A percentile compares a stretch with the other conserved stretches of the same genome.
phyloP scores from a whole-genome alignment of 1,284 basidiomycete species.

The Albatrellus sp. region DNA sequence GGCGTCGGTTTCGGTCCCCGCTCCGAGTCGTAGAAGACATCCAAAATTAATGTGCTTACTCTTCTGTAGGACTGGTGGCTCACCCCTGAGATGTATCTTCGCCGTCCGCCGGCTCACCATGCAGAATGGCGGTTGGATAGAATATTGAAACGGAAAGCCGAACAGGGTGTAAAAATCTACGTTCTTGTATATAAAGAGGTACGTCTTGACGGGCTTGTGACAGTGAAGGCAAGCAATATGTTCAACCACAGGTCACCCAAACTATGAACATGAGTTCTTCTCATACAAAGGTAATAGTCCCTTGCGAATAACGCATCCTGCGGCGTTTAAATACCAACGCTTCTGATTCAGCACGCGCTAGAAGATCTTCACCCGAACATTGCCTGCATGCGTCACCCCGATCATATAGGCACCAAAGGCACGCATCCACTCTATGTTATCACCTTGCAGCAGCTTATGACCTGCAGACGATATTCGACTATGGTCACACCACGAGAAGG shows the following conservation, averaged over 20 bases:
- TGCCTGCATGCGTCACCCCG: conserved; percentile 76
- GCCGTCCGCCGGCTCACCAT: conserved; percentile 75
- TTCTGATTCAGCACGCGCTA: conserved; percentile 43
- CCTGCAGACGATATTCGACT: conserved; percentile 59
- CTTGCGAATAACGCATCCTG: background rate
- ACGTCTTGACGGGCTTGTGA: conserved; percentile 5
- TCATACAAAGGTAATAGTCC: conserved; percentile 58
- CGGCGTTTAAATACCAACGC: conserved; percentile 4
- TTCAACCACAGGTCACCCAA: conserved; percentile 54
- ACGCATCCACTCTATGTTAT: conserved; percentile 1
- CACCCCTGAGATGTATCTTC: conserved; percentile 82
- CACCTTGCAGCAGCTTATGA: background rate
- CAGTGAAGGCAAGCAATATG: too few relatives aligned
- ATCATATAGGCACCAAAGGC: conserved; percentile 79
- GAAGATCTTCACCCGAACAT: conserved; percentile 83
- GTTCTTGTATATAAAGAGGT: conserved; percentile 85
- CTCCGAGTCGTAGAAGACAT: too few relatives aligned
- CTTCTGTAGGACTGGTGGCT: conserved; percentile 75
- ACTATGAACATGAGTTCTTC: conserved; percentile 82
- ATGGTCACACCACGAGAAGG: conserved; percentile 78
- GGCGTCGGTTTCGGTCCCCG: too few relatives aligned
- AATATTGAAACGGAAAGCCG: conserved; percentile 76
- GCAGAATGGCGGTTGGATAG: conserved; percentile 82
- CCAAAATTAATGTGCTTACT: background rate
- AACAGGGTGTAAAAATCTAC: conserved; percentile 83